Conservation (phyloP, 306 rosid genomes). For the Vicia sativa region DNA sequence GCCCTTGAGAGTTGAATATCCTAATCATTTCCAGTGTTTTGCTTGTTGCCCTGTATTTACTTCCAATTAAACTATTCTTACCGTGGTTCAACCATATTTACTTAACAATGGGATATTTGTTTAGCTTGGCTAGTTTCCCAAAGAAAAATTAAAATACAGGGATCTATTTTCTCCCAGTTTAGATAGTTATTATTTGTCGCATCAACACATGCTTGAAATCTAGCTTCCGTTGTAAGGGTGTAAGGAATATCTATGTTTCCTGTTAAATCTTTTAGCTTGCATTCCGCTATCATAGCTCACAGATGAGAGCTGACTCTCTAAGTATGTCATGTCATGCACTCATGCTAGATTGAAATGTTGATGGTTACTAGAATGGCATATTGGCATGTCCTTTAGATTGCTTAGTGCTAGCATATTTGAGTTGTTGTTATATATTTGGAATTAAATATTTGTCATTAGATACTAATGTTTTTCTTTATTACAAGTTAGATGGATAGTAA, state of each 20-base stretch:
- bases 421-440: too few relatives aligned
- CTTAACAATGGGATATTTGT: constrained; percentile 17
- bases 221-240: constrained; percentile 19
- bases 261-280: neutral
- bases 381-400: too few relatives aligned
- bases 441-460: too few relatives aligned
- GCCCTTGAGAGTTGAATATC: neutral
- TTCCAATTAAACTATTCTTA: neutral
- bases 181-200: constrained; percentile 3
- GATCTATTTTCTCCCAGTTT: neutral
- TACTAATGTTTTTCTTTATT: too few relatives aligned
- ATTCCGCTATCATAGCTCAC: too few relatives aligned
- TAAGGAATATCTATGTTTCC: constrained; percentile 26
- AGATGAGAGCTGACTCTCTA: too few relatives aligned
- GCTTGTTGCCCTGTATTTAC: constrained; percentile 5
- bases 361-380: too few relatives aligned
- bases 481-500: too few relatives aligned
- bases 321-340: too few relatives aligned
- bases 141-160: neutral
- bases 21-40: neutral
- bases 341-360: too few relatives aligned
- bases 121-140: neutral
- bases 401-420: too few relatives aligned
- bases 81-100: neutral
- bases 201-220: neutral